These are phyloP conservation scores for Beta vulgaris DNA, from an alignment of 148 eudicot species.

Conservation along the genomic window DNA sequence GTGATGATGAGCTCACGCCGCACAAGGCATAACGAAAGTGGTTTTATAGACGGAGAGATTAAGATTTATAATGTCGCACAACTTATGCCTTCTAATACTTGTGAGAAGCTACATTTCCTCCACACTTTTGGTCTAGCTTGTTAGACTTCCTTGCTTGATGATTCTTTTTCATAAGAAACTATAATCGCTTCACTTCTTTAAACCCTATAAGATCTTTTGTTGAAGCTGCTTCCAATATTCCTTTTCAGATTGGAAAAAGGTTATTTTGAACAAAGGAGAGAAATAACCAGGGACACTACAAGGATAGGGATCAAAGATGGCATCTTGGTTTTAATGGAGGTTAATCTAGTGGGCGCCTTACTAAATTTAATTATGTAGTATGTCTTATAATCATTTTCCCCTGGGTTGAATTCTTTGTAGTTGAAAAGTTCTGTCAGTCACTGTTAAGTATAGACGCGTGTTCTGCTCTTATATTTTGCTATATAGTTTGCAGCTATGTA, in stretches of 20 bases:
- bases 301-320: too few species aligned
- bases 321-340: too few species aligned
- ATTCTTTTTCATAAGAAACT: neutral
- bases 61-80: neutral
- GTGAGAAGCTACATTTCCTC: neutral
- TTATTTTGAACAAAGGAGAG: neutral
- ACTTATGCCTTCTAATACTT: neutral
- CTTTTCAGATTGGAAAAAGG: neutral
- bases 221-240: neutral
- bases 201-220: neutral
- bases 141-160: neutral
- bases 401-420: too few species aligned
- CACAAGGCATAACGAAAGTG: neutral
- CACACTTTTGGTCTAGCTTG: neutral
- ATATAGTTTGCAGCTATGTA: too few species aligned
- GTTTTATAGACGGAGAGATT: neutral
- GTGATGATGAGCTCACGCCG: neutral
- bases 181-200: neutral
- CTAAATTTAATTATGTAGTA: too few species aligned
- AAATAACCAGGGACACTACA: too few species aligned
- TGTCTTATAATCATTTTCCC: too few species aligned
- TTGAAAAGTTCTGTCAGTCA: too few species aligned
- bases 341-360: too few species aligned
- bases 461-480: too few species aligned
- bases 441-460: too few species aligned